Evolutionary conservation across 2,329 filamentous ascomycete genomes (phyloP).

Genomic region (Trichoderma citrinoviride): DNA sequence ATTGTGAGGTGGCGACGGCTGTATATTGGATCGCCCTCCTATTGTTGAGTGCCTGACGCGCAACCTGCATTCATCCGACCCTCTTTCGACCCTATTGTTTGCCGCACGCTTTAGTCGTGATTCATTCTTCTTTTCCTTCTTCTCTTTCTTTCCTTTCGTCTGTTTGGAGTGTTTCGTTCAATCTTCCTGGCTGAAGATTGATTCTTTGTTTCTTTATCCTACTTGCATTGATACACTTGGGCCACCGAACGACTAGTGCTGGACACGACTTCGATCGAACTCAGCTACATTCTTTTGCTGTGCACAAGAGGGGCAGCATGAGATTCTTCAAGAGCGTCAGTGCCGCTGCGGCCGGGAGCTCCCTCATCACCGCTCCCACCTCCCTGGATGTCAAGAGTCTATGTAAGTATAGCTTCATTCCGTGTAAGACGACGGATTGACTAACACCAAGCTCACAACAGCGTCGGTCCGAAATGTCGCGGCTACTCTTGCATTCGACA

Average conservation of each 20-base stretch:
- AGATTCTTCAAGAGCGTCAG: slow-evolving; percentile 29
- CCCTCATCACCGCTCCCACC: slow-evolving; percentile 35
- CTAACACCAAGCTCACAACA: slow-evolving; percentile 32
- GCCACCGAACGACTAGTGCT: neutral
- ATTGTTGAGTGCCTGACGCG: neutral
- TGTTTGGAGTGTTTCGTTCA: neutral
- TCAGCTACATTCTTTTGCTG: neutral
- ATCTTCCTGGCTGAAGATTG: slow-evolving; percentile 16
- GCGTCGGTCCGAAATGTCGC: slow-evolving; percentile 62
- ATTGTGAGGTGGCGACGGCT: slow-evolving; percentile 1
- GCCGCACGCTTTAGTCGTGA: neutral
- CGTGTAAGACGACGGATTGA: neutral
- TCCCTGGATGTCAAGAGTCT: slow-evolving; percentile 40
- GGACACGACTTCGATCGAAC: neutral
- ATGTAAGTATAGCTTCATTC: slow-evolving; percentile 27
- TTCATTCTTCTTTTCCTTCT: neutral
- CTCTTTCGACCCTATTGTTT: neutral
- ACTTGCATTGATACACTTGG: neutral
- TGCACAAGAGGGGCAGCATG: slow-evolving; percentile 24
- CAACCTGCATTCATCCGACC: neutral
- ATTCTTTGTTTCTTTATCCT: neutral
- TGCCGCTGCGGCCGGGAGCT: slow-evolving; percentile 29
- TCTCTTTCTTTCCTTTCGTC: neutral
- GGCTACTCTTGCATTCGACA: slow-evolving; percentile 56
- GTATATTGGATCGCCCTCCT: slow-evolving; percentile 6